Evolutionary conservation across 331 rosid genomes (phyloP).

Genomic region (Saraca asoca): DNA sequence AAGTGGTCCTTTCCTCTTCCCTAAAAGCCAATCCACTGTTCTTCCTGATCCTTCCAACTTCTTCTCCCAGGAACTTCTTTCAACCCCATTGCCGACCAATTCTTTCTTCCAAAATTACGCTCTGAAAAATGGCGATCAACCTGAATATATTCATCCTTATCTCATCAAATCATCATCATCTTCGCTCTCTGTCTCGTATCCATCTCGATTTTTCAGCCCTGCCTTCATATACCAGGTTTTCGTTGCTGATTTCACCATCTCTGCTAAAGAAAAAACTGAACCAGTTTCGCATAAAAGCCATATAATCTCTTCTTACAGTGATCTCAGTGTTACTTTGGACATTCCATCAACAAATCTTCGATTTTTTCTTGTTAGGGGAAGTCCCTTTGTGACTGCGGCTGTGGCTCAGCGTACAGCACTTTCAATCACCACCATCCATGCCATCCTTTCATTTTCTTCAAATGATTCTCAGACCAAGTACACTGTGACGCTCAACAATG

Average conservation of each 20-base stretch:
- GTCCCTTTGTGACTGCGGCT: slow-evolving; percentile 67
- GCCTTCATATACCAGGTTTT: slow-evolving; percentile 52
- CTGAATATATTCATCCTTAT: slow-evolving; percentile 82
- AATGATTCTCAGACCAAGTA: slow-evolving; percentile 58
- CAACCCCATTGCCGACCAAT: slow-evolving; percentile 74
- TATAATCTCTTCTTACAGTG: slow-evolving; percentile 58
- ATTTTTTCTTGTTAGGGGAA: slow-evolving; percentile 76
- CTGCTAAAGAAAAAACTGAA: slow-evolving; percentile 35
- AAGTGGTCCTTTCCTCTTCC: slow-evolving; percentile 56
- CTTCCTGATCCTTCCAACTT: slow-evolving; percentile 77
- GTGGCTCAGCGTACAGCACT: slow-evolving; percentile 37
- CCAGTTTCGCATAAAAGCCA: slow-evolving; percentile 38
- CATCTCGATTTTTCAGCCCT: slow-evolving; percentile 51
- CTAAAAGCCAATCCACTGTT: slow-evolving; percentile 49
- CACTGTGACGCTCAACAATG: slow-evolving; percentile 61
- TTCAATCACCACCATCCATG: slow-evolving; percentile 65
- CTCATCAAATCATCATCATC: slow-evolving; percentile 64
- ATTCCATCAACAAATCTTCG: slow-evolving; percentile 62
- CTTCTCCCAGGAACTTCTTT: slow-evolving; percentile 62
- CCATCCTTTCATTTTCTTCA: slow-evolving; percentile 54
- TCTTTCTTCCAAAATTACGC: slow-evolving; percentile 79
- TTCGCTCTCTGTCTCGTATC: slow-evolving; percentile 65
- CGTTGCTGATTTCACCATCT: slow-evolving; percentile 66
- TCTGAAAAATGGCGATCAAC: slow-evolving; percentile 68
- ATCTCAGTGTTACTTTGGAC: slow-evolving; percentile 68